phyloP scores from a whole-genome alignment of 106 monocot species.

The Dendrobium nobile region DNA sequence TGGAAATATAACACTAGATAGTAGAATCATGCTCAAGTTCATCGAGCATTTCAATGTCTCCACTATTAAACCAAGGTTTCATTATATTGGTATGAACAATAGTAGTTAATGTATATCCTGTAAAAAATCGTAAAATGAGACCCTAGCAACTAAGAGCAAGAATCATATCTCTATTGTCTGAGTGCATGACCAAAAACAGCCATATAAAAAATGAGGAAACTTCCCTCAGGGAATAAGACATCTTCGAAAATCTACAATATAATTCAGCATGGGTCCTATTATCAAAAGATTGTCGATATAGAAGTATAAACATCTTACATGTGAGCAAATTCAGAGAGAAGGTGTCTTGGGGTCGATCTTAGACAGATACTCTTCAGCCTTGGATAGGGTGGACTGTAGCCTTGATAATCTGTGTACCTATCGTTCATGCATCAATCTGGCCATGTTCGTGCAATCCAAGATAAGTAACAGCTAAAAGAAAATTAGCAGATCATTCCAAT shows the following conservation, averaged over 20 bases:
- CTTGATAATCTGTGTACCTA: conserved; percentile 62
- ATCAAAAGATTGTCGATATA: not conserved
- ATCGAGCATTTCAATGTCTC: not conserved
- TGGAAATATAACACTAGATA: not conserved
- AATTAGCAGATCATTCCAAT: not conserved
- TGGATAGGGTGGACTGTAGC: conserved; percentile 66
- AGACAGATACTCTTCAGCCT: conserved; percentile 67
- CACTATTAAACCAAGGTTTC: not conserved
- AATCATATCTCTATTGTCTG: no score
- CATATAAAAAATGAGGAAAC: not conserved
- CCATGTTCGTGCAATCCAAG: not conserved
- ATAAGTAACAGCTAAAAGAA: conserved; percentile 6
- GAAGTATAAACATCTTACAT: conserved; percentile 23
- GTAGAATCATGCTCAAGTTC: not conserved
- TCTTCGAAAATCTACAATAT: not conserved
- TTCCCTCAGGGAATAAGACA: not conserved
- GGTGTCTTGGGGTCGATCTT: conserved; percentile 55
- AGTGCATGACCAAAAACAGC: no score
- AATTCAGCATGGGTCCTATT: not conserved
- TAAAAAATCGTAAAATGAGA: no score
- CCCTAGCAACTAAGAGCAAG: no score
- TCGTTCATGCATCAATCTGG: conserved; percentile 96
- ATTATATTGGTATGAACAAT: not conserved
- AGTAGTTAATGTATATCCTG: not conserved
- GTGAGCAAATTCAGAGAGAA: conserved; percentile 69